Evolutionary conservation across 768 basidiomycete species (phyloP).

Genomic region (Rhodotorula paludigena): DNA sequence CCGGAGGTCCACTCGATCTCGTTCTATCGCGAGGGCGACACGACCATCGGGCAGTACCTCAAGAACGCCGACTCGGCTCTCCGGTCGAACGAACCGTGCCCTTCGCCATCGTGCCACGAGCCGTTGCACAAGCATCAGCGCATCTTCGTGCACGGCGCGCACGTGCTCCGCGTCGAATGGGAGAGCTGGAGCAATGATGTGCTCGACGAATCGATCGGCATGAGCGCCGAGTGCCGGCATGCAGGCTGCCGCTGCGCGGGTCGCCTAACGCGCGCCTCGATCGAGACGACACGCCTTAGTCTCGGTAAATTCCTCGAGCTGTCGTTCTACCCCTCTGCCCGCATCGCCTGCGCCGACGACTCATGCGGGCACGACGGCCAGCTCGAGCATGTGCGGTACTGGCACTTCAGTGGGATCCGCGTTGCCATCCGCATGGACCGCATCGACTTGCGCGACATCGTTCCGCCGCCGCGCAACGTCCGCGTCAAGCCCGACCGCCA

Average conservation of each 20-base stretch:
- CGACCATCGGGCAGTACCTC: constrained; percentile 84
- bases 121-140: constrained; percentile 76
- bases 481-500: constrained; percentile 80
- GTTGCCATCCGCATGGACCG: constrained; percentile 77
- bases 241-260: constrained; percentile 60
- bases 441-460: constrained; percentile 73
- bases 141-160: constrained; percentile 85
- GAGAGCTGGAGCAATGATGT: constrained; percentile 28
- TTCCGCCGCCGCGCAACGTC: constrained; percentile 82
- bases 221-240: constrained; percentile 63
- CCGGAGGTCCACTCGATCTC: constrained; percentile 68
- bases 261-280: constrained; percentile 78
- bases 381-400: constrained; percentile 85
- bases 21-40: constrained; percentile 73
- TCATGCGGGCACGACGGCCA: constrained; percentile 93
- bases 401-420: constrained; percentile 55
- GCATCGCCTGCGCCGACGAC: constrained; percentile 75
- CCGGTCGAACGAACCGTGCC: constrained; percentile 53
- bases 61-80: constrained; percentile 56
- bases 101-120: constrained; percentile 76
- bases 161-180: constrained; percentile 63
- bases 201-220: constrained; percentile 74
- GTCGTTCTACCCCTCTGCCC: constrained; percentile 80
- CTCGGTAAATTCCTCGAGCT: constrained; percentile 95
- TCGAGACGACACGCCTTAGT: constrained; percentile 83